Base-by-base conservation (phyloP, 306 rosid species). In the Gynostemma pentaphyllum region DNA sequence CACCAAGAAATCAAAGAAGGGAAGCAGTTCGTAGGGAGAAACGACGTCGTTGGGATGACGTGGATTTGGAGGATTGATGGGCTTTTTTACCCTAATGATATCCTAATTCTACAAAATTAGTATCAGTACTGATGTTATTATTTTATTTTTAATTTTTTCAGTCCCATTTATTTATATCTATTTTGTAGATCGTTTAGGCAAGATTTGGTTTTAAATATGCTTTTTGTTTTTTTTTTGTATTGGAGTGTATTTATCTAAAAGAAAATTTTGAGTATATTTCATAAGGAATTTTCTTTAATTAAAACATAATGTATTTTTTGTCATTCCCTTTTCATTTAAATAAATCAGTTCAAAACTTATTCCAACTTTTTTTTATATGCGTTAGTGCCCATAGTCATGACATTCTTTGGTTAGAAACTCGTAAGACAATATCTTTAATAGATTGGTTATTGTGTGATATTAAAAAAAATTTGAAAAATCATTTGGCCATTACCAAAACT, bases 1-100 rank as follows among this genome's bases (percentile, higher is more conserved):
- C 13, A 76, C 79, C 76, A 88, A 79, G 75, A 84, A 55, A 59
- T 69, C 87, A 10, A 78, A 41, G 76, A 84, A 80, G 65, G 61
- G 52, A n/a, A 23, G 13, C 19, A 34, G 16, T 42, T 51, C 28
- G 9, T 30, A 73, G 79, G 76, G 72, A n/a, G n/a, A n/a, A n/a
- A n/a, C n/a, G n/a, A n/a, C n/a, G n/a, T n/a, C n/a, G n/a, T n/a
- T 68, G 36, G 4, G 0, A 26, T 4, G 0, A 5, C 18, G 3
- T 7, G 13, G 11, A 52, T 22, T 65, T 8, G 30, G 74, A 15
- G 76, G 74, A 78, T 70, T 39, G 79, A 74, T 74, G 79, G 76
- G 70, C 36, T 4, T 12, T 37, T 69, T 78, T 5, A 37, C 76
- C 68, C 45, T n/a, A 29, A 44, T 78, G 82, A 78, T n/a, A 22